Evolutionary conservation across 176 grass and related monocot genomes (phyloP), one percentile per base, ranked within the genome.

Genomic region (Oryza officinalis): DNA sequence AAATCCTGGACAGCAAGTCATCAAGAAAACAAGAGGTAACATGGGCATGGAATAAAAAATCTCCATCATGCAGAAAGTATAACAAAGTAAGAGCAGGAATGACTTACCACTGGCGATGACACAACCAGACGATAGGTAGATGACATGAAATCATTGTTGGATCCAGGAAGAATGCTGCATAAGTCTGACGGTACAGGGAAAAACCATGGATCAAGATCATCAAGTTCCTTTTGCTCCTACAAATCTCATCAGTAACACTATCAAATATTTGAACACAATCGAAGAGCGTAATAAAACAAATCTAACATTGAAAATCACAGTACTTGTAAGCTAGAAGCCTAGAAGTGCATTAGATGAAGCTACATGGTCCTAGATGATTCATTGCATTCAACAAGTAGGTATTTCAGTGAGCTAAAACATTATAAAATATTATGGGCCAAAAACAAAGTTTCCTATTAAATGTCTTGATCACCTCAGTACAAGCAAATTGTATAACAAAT

Each of bases 121-220:
- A 95, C 44, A 46, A 95, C 89, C 37, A 94, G 68, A 72, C 87
- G 93, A 83, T 94, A 95, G 67, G 87, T 91, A 72, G 89, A 88
- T 79, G 93, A 93, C 93, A 89, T 89, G 76, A 90, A 98, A 89
- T 95, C 91, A 76, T 95, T 90, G 71, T 98, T 98, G 27, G 93
- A 76, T 63, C 93, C 93, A 71, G 93, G 85, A 75, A 79, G 67
- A 64, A 95, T 68, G 60, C 69, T 98, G 80, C 91, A 95, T 69
- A 87, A 79, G 72, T 85, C 83, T 67, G 87, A 93, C 17, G 93
- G 87, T 40, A 90, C 74, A 67, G 96, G 96, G 63, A 98, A 95
- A 85, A 90, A 92, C 93, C 96, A 98, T 71, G 93, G 91, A 80
- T 88, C 43, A 13, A 98, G 84, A 79, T 94, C 89, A 88, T 82